phyloP scores from a whole-genome alignment of 495 filamentous ascomycete species.

The Aspergillus carlsbadensis region DNA sequence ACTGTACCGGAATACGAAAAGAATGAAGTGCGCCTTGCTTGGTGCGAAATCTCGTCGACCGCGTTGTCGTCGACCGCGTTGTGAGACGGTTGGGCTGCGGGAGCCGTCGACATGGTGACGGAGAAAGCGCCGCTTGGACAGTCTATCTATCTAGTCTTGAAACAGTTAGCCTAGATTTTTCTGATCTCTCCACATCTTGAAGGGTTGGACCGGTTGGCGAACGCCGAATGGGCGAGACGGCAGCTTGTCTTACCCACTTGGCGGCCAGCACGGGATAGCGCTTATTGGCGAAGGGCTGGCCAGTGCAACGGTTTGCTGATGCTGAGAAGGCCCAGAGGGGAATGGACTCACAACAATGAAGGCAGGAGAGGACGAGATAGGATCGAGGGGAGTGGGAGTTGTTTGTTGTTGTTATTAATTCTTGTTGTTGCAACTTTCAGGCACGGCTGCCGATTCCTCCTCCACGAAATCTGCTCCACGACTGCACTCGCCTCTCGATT shows the following conservation, averaged over 20 bases:
- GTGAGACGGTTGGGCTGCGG: constrained; percentile 17
- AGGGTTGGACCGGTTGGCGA: neutral
- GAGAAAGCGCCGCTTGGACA: constrained; percentile 13
- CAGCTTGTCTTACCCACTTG: constrained; percentile 19
- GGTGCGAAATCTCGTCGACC: constrained; percentile 17
- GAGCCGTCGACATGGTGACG: constrained; percentile 43
- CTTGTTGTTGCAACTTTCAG: neutral
- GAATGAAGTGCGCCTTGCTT: constrained; percentile 28
- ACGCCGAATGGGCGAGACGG: constrained; percentile 8
- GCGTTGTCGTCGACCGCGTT: constrained; percentile 10
- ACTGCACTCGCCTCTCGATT: neutral
- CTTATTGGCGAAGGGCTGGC: constrained; percentile 7
- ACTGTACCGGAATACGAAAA: constrained; percentile 31
- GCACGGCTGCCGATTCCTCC: neutral
- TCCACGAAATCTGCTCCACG: neutral
- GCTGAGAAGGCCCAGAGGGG: neutral
- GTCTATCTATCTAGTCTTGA: constrained; percentile 10
- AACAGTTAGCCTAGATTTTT: constrained; percentile 22
- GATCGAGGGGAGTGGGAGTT: neutral
- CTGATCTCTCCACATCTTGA: constrained; percentile 32
- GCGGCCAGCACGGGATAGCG: constrained; percentile 9
- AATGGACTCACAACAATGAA: neutral
- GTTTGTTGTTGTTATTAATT: neutral
- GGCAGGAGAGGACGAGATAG: neutral
- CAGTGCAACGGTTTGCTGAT: neutral